These are phyloP conservation scores for Evernia prunastri DNA, from an alignment of 495 filamentous ascomycete genomes.

Conservation along the genomic window DNA sequence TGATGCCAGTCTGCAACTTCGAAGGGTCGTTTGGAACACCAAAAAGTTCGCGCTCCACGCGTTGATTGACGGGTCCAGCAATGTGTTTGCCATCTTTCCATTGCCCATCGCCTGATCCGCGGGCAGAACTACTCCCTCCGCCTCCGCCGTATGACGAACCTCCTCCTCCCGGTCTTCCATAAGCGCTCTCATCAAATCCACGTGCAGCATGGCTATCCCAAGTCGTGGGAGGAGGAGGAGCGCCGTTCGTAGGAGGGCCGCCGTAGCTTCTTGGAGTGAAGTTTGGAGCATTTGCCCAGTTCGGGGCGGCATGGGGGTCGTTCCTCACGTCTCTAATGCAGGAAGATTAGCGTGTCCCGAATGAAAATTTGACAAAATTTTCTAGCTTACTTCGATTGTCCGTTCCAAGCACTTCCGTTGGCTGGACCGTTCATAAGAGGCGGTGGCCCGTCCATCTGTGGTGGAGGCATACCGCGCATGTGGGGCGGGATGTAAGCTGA, in stretches of 20 bases:
- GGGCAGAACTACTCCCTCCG: conserved; percentile 42
- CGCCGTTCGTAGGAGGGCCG: conserved; percentile 18
- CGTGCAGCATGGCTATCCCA: conserved; percentile 37
- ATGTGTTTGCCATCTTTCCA: conserved; percentile 97
- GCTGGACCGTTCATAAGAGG: conserved; percentile 41
- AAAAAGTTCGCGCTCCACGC: conserved; percentile 91
- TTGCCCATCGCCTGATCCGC: conserved; percentile 86
- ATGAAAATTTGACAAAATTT: neutral
- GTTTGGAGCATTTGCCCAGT: conserved; percentile 67
- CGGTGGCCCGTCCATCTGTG: conserved; percentile 40
- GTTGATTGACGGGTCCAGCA: conserved; percentile 78
- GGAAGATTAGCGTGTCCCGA: neutral
- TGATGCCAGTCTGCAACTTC: conserved; percentile 96
- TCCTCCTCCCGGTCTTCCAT: conserved; percentile 53
- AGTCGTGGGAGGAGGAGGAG: conserved; percentile 39
- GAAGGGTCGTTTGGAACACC: conserved; percentile 87
- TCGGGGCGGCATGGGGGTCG: conserved; percentile 25
- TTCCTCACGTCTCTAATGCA: conserved; percentile 14
- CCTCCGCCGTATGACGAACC: conserved; percentile 39
- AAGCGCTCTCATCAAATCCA: conserved; percentile 59
- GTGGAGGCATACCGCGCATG: conserved; percentile 58
- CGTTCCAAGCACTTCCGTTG: conserved; percentile 58
- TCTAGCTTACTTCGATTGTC: conserved; percentile 40
- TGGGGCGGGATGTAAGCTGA: conserved; percentile 95
- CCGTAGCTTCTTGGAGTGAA: conserved; percentile 55